Percentiles rank a stretch among this genome's conserved stretches.
These are phyloP conservation scores for Forsythia suspensa DNA, from an alignment of 257 asterid genomes.

Conservation along the genomic window DNA sequence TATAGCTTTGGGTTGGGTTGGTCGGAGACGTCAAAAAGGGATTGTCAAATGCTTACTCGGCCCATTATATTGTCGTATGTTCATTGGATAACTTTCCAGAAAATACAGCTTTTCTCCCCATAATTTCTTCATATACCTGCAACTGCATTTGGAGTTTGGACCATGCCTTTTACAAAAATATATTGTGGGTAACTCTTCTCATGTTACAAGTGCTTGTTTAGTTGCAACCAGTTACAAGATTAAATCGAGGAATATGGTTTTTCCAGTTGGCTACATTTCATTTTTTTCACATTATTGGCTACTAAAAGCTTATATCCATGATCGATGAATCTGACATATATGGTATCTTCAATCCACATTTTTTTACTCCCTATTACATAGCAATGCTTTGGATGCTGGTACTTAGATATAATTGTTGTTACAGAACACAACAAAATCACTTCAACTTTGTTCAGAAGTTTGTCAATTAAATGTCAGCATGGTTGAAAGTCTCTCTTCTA, in stretches of 20 bases:
- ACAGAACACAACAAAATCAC: neutral
- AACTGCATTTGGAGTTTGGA: too few species aligned
- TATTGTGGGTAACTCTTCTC: neutral
- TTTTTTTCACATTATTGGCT: too few species aligned
- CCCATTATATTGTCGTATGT: neutral
- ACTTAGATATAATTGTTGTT: neutral
- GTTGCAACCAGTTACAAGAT: neutral
- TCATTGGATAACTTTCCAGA: neutral
- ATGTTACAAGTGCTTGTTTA: neutral
- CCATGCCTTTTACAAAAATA: neutral
- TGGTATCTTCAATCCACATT: neutral
- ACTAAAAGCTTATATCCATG: too few species aligned
- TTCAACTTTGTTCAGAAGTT: neutral
- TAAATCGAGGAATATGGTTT: slow-evolving; percentile 1
- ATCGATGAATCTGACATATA: too few species aligned
- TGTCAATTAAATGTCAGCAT: neutral
- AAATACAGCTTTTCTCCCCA: too few species aligned
- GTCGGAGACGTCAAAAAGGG: too few species aligned
- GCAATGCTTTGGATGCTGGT: neutral
- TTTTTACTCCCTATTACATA: neutral
- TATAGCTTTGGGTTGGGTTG: too few species aligned
- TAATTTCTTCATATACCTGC: too few species aligned
- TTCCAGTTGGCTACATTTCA: neutral
- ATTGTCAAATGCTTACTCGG: neutral
- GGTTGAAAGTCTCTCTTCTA: neutral